These are phyloP conservation scores for Dendrobium huoshanense DNA, from an alignment of 106 monocot genomes.

Conservation along the genomic window DNA sequence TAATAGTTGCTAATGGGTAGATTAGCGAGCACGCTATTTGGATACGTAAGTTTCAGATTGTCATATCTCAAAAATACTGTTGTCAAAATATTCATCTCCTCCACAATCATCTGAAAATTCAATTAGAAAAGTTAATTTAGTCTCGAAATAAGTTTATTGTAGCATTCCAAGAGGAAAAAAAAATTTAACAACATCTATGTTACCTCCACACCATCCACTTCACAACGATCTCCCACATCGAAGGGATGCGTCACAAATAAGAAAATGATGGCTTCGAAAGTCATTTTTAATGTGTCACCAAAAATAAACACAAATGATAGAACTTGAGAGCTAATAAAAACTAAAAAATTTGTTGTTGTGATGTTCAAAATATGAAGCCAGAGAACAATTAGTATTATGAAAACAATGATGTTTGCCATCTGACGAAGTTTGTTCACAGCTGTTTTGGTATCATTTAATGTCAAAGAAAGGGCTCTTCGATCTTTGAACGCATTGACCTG, in stretches of 20 bases:
- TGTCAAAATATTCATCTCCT: conserved; percentile 96
- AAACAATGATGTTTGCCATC: conserved; percentile 64
- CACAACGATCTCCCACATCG: conserved; percentile 91
- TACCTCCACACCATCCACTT: conserved; percentile 79
- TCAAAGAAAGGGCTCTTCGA: conserved; percentile 69
- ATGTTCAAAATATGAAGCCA: conserved; percentile 76
- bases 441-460: conserved; percentile 90
- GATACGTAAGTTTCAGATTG: conserved; percentile 73
- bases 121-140: conserved; percentile 1
- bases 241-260: conserved; percentile 90
- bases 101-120: conserved; percentile 67
- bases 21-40: conserved; percentile 59
- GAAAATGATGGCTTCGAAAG: conserved; percentile 82
- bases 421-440: conserved; percentile 87
- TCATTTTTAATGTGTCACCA: conserved; percentile 73
- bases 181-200: not conserved
- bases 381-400: conserved; percentile 53
- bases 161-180: not conserved
- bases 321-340: conserved; percentile 70
- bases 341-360: conserved; percentile 59
- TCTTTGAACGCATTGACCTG: conserved; percentile 88
- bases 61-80: conserved; percentile 80
- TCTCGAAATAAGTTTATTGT: not conserved
- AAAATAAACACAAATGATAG: conserved; percentile 68
- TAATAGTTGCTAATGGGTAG: conserved; percentile 66